Percentiles rank a stretch among this genome's conserved stretches.
Conservation (phyloP, 768 basidiomycete species). For the Crassisporium funariophilum region DNA sequence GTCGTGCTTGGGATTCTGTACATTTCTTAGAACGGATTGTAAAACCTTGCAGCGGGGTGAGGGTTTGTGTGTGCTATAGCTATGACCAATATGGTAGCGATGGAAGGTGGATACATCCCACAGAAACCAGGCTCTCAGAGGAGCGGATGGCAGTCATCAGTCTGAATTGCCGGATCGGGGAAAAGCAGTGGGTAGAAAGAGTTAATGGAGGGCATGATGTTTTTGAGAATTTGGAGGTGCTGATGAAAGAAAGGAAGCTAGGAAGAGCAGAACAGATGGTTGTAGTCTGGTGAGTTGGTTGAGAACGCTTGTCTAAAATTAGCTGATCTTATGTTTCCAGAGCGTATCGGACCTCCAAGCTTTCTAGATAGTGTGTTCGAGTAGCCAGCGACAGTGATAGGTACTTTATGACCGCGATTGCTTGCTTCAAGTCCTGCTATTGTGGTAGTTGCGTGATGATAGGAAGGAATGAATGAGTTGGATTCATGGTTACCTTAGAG, state of each 20-base stretch:
- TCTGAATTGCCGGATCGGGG: conserved; percentile 7
- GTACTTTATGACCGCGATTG: no score
- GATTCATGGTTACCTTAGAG: conserved; percentile 20
- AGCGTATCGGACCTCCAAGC: no score
- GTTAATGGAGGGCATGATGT: conserved; percentile 9
- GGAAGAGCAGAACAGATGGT: not conserved
- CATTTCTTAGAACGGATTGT: conserved; percentile 5
- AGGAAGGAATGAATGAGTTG: no score
- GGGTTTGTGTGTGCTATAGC: conserved; percentile 12
- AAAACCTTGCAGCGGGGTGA: conserved; percentile 3
- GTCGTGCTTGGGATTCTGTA: conserved; percentile 1
- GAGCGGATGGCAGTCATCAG: conserved; percentile 10
- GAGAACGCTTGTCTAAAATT: no score
- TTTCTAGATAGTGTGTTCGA: no score
- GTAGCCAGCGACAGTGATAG: no score
- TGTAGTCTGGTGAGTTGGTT: no score
- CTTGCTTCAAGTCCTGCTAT: no score
- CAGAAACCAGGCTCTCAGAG: conserved; percentile 10
- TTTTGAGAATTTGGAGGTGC: conserved; percentile 13
- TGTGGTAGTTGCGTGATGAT: not conserved
- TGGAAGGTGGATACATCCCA: conserved; percentile 15
- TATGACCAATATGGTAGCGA: conserved; percentile 1
- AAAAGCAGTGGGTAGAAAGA: conserved; percentile 7
- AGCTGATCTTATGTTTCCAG: no score
- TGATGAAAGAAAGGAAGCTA: conserved; percentile 9